phyloP scores from a whole-genome alignment of 176 grass and related monocot species.

The Lolium rigidum region DNA sequence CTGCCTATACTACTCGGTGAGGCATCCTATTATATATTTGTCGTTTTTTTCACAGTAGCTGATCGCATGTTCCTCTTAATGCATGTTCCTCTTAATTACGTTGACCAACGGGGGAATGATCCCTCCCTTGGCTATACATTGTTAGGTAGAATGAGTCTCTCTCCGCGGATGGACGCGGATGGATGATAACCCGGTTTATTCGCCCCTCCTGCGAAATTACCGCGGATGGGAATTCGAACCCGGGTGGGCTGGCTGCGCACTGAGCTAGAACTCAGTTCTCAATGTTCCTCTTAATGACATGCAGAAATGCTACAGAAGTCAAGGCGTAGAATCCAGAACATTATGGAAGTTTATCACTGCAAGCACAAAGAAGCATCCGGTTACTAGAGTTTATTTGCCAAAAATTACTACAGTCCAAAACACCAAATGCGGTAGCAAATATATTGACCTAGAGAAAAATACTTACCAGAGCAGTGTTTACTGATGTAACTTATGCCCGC shows the following conservation, averaged over 20 bases:
- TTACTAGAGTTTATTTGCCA: not conserved
- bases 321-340: not conserved
- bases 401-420: not conserved
- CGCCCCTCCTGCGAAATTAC: too few species aligned
- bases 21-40: not conserved
- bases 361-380: not conserved
- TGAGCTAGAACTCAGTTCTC: too few species aligned
- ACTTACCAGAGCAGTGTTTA: not conserved
- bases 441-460: conserved; percentile 8
- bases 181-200: too few species aligned
- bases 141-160: too few species aligned
- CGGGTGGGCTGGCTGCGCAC: too few species aligned
- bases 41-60: not conserved
- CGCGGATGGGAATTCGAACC: too few species aligned
- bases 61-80: not conserved
- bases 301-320: conserved; percentile 1
- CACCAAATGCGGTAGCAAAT: not conserved
- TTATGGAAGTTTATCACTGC: not conserved
- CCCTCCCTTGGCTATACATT: too few species aligned
- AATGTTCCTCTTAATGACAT: not conserved
- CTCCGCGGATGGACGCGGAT: too few species aligned
- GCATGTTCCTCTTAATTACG: too few species aligned
- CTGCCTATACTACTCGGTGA: not conserved
- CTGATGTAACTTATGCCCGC: not conserved
- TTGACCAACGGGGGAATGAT: too few species aligned